Percentiles rank a stretch among this genome's conserved stretches.
phyloP scores from a whole-genome alignment of 2,329 filamentous ascomycete genomes.

The Neocatenulostroma microsporum region DNA sequence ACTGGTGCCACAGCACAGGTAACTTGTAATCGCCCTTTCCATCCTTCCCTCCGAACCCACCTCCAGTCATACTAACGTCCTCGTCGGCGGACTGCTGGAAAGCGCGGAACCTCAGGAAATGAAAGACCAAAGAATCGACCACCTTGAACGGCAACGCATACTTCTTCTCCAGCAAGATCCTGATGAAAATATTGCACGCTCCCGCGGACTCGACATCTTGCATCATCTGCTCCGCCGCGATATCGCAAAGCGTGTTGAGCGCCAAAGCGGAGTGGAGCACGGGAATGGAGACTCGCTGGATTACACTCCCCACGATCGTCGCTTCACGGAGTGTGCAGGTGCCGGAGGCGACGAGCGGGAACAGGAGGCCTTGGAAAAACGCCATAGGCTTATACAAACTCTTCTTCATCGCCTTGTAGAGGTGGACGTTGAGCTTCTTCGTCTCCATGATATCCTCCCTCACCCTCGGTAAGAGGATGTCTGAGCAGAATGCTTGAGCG shows the following conservation, averaged over 20 bases:
- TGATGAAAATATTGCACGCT: slow-evolving; percentile 92
- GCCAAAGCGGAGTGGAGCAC: slow-evolving; percentile 89
- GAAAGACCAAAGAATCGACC: slow-evolving; percentile 89
- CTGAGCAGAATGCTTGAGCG: slow-evolving; percentile 77
- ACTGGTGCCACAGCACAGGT: slow-evolving; percentile 95
- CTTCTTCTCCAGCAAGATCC: slow-evolving; percentile 87
- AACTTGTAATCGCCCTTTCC: slow-evolving; percentile 47
- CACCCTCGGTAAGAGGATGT: slow-evolving; percentile 81
- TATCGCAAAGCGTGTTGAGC: slow-evolving; percentile 85
- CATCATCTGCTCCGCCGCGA: slow-evolving; percentile 81
- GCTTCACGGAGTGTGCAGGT: slow-evolving; percentile 91
- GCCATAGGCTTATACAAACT: slow-evolving; percentile 86
- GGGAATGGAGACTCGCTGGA: slow-evolving; percentile 76
- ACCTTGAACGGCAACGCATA: slow-evolving; percentile 94
- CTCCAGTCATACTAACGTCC: slow-evolving; percentile 44
- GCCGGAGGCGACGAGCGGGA: slow-evolving; percentile 75
- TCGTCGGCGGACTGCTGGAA: slow-evolving; percentile 55
- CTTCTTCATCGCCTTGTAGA: slow-evolving; percentile 92
- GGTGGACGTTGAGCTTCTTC: slow-evolving; percentile 89
- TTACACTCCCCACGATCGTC: slow-evolving; percentile 78
- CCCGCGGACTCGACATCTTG: slow-evolving; percentile 78
- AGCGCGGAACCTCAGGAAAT: slow-evolving; percentile 83
- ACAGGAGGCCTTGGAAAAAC: slow-evolving; percentile 94
- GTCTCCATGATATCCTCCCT: slow-evolving; percentile 89
- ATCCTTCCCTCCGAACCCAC: slow-evolving; percentile 10